Conservation (phyloP, 225 moss, liverwort and hornwort species). For the Pleurozium schreberi region DNA sequence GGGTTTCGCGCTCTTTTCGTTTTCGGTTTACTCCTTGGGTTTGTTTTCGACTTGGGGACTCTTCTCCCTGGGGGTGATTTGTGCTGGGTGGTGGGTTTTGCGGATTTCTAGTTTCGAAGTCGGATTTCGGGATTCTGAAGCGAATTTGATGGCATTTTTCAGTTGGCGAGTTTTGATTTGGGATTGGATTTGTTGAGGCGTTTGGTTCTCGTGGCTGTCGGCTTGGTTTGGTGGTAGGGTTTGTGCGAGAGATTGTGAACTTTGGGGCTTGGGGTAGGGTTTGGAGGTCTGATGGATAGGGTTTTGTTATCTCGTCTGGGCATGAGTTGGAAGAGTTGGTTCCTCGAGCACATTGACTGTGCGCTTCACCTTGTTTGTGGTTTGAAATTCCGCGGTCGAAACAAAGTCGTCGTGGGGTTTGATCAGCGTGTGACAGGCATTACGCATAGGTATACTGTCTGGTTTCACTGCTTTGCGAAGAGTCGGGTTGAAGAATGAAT, state of each 20-base stretch:
- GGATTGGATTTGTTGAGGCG: background rate
- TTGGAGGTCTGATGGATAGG: slow-evolving; percentile 21
- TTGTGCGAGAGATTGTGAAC: background rate
- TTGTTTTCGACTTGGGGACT: background rate
- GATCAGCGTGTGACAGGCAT: background rate
- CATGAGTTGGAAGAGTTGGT: slow-evolving; percentile 16
- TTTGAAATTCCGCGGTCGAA: background rate
- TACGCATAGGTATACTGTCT: background rate
- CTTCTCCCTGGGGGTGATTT: background rate
- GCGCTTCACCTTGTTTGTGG: background rate
- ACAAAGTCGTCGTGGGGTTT: background rate
- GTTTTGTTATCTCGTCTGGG: background rate
- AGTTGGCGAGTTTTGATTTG: background rate
- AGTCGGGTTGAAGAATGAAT: background rate
- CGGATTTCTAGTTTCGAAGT: background rate
- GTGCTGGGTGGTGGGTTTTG: background rate
- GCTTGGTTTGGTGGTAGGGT: background rate
- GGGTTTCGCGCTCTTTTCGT: slow-evolving; percentile 8
- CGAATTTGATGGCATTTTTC: background rate
- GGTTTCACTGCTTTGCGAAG: background rate
- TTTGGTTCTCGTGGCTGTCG: background rate
- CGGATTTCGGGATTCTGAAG: background rate
- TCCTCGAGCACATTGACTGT: background rate
- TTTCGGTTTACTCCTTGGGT: background rate
- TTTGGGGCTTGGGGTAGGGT: background rate